Conservation (phyloP, 2,329 filamentous ascomycete genomes). For the Hirsutella minnesotensis region DNA sequence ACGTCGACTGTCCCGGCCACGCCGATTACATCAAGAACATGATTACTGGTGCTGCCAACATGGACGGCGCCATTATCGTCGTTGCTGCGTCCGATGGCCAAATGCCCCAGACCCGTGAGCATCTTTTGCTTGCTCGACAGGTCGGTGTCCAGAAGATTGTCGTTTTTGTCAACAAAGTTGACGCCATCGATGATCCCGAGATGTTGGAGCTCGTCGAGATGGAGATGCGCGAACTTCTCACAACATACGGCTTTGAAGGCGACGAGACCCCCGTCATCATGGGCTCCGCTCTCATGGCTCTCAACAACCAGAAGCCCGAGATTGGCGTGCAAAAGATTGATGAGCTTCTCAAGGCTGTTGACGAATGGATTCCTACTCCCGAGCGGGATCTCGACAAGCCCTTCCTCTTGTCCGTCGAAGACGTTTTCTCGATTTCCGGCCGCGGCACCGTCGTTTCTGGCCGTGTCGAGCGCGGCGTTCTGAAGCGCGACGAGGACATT, state of each 20-base stretch:
- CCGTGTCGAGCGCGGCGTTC: slow-evolving; percentile 86
- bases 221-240: slow-evolving; percentile 98
- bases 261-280: slow-evolving; percentile 96
- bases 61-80: slow-evolving; percentile 98
- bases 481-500: slow-evolving; percentile 91
- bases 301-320: slow-evolving; percentile 77
- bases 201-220: slow-evolving; percentile 99
- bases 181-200: slow-evolving; percentile 92
- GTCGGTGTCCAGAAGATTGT: slow-evolving; percentile 97
- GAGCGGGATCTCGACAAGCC: slow-evolving; percentile 92
- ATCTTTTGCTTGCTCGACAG: slow-evolving; percentile 93
- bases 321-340: slow-evolving; percentile 84
- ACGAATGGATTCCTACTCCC: slow-evolving; percentile 93
- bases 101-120: slow-evolving; percentile 99
- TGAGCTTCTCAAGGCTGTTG: slow-evolving; percentile 79
- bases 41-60: slow-evolving; percentile 98
- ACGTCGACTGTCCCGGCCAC: slow-evolving; percentile 99
- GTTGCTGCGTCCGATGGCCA: slow-evolving; percentile 97
- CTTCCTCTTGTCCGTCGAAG: slow-evolving; percentile 97
- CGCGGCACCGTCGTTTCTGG: slow-evolving; percentile 96
- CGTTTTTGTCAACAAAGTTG: slow-evolving; percentile 99
- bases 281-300: slow-evolving; percentile 88
- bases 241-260: slow-evolving; percentile 89
- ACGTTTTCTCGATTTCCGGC: slow-evolving; percentile 80
- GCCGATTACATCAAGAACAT: slow-evolving; percentile 99